Conservation (phyloP, 2,329 filamentous ascomycete species). For the Incumbomyces delicatus region DNA sequence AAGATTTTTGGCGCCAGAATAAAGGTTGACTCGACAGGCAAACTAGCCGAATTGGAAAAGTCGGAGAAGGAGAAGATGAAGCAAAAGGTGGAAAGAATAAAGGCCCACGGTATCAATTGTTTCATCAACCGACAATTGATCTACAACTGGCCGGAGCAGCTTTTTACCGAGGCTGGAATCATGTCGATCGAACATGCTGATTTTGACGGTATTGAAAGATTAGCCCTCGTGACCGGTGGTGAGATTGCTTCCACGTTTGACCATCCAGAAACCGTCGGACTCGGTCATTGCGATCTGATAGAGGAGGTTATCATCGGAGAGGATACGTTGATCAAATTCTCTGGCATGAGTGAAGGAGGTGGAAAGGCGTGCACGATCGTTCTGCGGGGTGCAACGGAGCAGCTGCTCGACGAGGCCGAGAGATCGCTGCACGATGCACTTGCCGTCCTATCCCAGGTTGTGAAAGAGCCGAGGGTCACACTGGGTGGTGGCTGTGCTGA, state of each 20-base stretch:
- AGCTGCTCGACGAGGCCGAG: constrained; percentile 93
- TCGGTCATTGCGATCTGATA: constrained; percentile 88
- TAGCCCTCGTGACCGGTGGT: constrained; percentile 90
- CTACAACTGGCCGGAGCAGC: constrained; percentile 99
- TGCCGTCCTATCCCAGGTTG: constrained; percentile 91
- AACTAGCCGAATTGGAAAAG: constrained; percentile 96
- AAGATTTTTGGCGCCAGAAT: constrained; percentile 98
- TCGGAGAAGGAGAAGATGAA: constrained; percentile 99
- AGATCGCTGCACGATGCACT: constrained; percentile 91
- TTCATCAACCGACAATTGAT: constrained; percentile 99
- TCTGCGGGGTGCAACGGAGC: constrained; percentile 88
- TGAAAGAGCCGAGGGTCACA: constrained; percentile 86
- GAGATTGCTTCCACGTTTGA: constrained; percentile 98
- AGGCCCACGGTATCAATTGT: constrained; percentile 97
- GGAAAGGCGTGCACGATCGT: constrained; percentile 95
- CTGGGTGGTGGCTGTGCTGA: constrained; percentile 93
- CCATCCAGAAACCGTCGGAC: constrained; percentile 92
- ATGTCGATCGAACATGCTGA: constrained; percentile 98
- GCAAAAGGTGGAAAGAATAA: constrained; percentile 97
- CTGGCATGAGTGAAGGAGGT: constrained; percentile 82
- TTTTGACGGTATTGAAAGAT: constrained; percentile 92
- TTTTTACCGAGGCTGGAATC: constrained; percentile 95
- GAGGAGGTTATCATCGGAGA: constrained; percentile 98
- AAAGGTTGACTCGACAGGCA: constrained; percentile 91
- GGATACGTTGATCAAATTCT: constrained; percentile 95